A percentile compares a stretch with the other conserved stretches of the same genome.
These are phyloP conservation scores for Mycena galericulata DNA, from an alignment of 768 basidiomycete genomes.

Conservation along the genomic window DNA sequence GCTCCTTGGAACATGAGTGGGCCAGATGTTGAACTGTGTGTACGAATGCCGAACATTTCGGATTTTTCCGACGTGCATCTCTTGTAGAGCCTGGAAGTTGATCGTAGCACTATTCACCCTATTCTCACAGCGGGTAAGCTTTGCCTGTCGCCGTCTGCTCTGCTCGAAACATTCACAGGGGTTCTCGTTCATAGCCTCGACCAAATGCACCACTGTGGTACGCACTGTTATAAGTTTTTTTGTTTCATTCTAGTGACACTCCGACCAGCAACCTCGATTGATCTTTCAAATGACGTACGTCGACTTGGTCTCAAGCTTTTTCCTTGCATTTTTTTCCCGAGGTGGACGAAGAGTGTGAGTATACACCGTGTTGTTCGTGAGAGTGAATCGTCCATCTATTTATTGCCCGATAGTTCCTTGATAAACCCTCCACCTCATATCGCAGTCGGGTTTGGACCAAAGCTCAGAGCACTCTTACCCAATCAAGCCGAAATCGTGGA, in stretches of 20 bases:
- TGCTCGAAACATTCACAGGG: conserved; percentile 58
- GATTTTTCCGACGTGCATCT: conserved; percentile 24
- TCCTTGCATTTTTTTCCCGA: conserved; percentile 73
- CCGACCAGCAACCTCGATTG: conserved; percentile 67
- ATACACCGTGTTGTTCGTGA: conserved; percentile 26
- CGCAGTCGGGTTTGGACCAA: conserved; percentile 53
- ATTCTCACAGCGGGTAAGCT: conserved; percentile 68
- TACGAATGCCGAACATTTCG: background rate
- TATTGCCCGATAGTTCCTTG: conserved; percentile 41
- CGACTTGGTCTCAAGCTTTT: conserved; percentile 67
- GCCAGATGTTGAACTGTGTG: conserved; percentile 65
- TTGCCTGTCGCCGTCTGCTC: conserved; percentile 3
- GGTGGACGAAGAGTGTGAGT: conserved; percentile 63
- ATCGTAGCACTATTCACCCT: conserved; percentile 70
- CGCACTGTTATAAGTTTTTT: conserved; percentile 29
- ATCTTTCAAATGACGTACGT: conserved; percentile 68
- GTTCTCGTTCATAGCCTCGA: conserved; percentile 75
- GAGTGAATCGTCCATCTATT: background rate
- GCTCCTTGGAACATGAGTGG: conserved; percentile 78
- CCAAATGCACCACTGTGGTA: conserved; percentile 68
- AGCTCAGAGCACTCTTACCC: conserved; percentile 52
- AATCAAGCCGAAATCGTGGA: conserved; percentile 49
- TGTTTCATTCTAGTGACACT: conserved; percentile 24
- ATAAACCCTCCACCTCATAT: conserved; percentile 59
- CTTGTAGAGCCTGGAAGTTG: conserved; percentile 68